A percentile compares a stretch with the other conserved stretches of the same genome.
These are phyloP conservation scores for Pisolithus tinctorius DNA, from an alignment of 768 basidiomycete species.

Conservation along the genomic window DNA sequence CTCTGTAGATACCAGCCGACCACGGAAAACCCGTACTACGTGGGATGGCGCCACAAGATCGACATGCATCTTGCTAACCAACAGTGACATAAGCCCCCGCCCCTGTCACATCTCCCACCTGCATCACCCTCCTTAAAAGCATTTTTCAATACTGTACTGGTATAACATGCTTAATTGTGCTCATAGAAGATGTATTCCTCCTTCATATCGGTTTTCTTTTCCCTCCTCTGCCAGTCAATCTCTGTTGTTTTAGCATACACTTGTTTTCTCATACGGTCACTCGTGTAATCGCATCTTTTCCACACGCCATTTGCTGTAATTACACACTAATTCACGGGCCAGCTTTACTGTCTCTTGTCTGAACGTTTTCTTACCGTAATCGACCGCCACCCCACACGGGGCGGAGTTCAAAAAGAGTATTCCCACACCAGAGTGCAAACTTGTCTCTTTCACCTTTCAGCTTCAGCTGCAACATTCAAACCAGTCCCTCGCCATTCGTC, in stretches of 20 bases:
- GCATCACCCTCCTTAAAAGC: not conserved
- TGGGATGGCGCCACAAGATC: slow-evolving; percentile 55
- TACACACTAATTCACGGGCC: too few species aligned
- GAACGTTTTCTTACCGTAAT: not conserved
- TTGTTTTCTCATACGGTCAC: not conserved
- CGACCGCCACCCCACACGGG: slow-evolving; percentile 1
- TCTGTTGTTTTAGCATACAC: slow-evolving; percentile 2
- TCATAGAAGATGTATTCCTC: slow-evolving; percentile 4
- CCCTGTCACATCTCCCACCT: not conserved
- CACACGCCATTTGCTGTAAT: too few species aligned
- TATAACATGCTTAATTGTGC: slow-evolving; percentile 11
- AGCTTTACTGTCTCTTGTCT: not conserved
- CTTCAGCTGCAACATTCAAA: slow-evolving; percentile 20
- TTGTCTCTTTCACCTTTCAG: slow-evolving; percentile 25
- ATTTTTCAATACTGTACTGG: not conserved
- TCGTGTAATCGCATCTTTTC: too few species aligned
- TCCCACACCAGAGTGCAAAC: slow-evolving; percentile 28
- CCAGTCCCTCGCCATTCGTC: slow-evolving; percentile 25
- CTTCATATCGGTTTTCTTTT: slow-evolving; percentile 11
- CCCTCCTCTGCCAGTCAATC: not conserved
- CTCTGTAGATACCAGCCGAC: slow-evolving; percentile 63
- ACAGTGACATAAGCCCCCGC: not conserved
- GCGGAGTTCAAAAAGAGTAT: slow-evolving; percentile 29
- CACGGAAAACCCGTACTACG: slow-evolving; percentile 56
- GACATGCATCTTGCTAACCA: slow-evolving; percentile 38